These are phyloP conservation scores for Thielaviopsis populi DNA, from an alignment of 2,329 filamentous ascomycete genomes.

Conservation along the genomic window DNA sequence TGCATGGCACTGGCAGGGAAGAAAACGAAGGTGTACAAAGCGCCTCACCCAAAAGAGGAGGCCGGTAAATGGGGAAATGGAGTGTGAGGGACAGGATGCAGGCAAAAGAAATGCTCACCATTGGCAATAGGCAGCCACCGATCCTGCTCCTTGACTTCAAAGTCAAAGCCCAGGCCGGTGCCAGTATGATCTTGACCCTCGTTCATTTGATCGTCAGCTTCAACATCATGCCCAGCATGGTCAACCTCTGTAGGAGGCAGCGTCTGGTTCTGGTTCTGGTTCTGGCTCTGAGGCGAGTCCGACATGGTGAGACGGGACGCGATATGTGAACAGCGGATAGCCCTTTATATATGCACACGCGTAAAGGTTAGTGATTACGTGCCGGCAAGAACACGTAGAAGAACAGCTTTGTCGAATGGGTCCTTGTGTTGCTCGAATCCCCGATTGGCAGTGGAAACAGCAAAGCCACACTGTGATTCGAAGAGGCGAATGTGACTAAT, in stretches of 20 bases:
- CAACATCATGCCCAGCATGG: slow-evolving; percentile 66
- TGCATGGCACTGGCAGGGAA: not conserved
- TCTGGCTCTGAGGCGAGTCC: slow-evolving; percentile 50
- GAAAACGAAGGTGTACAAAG: not conserved
- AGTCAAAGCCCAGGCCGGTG: slow-evolving; percentile 68
- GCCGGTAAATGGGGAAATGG: slow-evolving; percentile 20
- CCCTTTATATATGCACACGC: not conserved
- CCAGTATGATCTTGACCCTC: slow-evolving; percentile 65
- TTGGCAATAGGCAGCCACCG: slow-evolving; percentile 99
- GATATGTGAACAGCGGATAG: not conserved
- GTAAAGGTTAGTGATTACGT: not conserved
- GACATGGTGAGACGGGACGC: slow-evolving; percentile 44
- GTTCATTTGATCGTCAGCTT: slow-evolving; percentile 91
- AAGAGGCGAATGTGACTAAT: not conserved
- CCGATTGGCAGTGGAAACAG: not conserved
- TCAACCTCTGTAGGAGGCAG: slow-evolving; percentile 69
- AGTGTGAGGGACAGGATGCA: not conserved
- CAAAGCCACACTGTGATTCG: not conserved
- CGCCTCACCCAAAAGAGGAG: not conserved
- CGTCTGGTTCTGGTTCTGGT: slow-evolving; percentile 42
- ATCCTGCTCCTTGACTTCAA: slow-evolving; percentile 99
- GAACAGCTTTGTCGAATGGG: not conserved
- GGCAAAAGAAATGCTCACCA: slow-evolving; percentile 56
- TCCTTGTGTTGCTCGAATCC: not conserved
- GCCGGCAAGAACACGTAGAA: not conserved